Base-by-base conservation (phyloP, 2,329 filamentous ascomycete genomes). In the Neonectria hederae region DNA sequence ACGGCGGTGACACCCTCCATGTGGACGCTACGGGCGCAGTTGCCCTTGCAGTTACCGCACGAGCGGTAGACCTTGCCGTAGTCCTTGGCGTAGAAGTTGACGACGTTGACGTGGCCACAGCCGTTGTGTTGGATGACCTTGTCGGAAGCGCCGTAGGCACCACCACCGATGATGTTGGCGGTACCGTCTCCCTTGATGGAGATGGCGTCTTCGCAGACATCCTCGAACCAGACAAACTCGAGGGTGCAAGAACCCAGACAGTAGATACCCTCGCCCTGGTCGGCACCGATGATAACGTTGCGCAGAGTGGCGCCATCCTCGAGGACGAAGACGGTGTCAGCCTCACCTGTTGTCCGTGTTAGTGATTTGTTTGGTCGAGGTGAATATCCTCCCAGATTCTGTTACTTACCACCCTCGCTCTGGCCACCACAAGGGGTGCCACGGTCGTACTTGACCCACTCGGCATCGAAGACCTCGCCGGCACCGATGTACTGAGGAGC, bases 201-300 rank as follows among this genome's bases (percentile, higher is more conserved):
- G 61, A 71, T 71, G 56, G 69, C 69, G 14, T 74, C 72, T 59
- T 83, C 81, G 63, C 82, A 83, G 52, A 83, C 81, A 28, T 82
- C 79, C 57, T 81, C 78, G 63, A 83, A 85, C 83, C 83, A 85
- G 45, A 84, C 83, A n/a, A 79, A 81, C 66, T 80, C 75, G 9
- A 83, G 69, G 2, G 71, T 82, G 69, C 82, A 83, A 1, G 75
- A 52, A 3, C 82, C 82, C 38, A 77, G 67, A 72, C 82, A 84
- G 75, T 84, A 81, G 5, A 84, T 76, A 28, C 82, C 82, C 69
- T 84, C 82, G n/a, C 72, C 74, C 61, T 83, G 81, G 69, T 82
- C 74, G 26, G 75, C 72, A 32, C 82, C 82, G 19, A 83, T 84
- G 60, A 84, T 81, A 22, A 80, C 82, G 63, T 83, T 84, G 52